These are phyloP conservation scores for Cladosporium sp. DNA, from an alignment of 2,329 filamentous ascomycete genomes.

Conservation along the genomic window DNA sequence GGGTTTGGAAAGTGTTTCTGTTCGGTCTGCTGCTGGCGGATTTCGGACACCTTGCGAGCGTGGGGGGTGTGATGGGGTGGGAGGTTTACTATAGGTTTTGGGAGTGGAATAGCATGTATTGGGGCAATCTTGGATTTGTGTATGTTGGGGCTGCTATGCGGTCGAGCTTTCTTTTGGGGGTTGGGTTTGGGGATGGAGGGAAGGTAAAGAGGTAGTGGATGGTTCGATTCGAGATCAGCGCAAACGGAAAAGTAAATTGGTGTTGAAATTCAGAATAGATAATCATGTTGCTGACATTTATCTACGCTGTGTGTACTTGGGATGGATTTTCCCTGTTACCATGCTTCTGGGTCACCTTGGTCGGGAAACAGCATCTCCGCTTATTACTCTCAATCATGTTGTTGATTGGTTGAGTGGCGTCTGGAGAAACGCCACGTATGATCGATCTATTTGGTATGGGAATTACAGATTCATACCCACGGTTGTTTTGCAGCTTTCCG, in stretches of 20 bases:
- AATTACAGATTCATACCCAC: background rate
- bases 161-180: constrained; percentile 37
- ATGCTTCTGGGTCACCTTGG: background rate
- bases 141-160: constrained; percentile 40
- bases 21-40: constrained; percentile 72
- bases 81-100: constrained; percentile 48
- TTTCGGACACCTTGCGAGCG: constrained; percentile 71
- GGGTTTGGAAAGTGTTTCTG: constrained; percentile 70
- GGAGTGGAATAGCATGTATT: constrained; percentile 42
- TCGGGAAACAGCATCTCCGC: background rate
- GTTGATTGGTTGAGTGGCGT: background rate
- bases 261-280: background rate
- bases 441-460: background rate
- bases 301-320: background rate
- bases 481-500: background rate
- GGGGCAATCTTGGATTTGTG: constrained; percentile 41
- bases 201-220: background rate
- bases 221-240: background rate
- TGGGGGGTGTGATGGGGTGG: constrained; percentile 52
- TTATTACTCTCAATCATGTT: background rate
- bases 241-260: background rate
- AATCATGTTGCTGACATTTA: background rate
- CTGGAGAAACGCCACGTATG: background rate
- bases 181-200: constrained; percentile 28
- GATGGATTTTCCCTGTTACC: background rate